Evolutionary conservation across 2,329 filamentous ascomycete species (phyloP).

Genomic region (Xylariaceae sp.): DNA sequence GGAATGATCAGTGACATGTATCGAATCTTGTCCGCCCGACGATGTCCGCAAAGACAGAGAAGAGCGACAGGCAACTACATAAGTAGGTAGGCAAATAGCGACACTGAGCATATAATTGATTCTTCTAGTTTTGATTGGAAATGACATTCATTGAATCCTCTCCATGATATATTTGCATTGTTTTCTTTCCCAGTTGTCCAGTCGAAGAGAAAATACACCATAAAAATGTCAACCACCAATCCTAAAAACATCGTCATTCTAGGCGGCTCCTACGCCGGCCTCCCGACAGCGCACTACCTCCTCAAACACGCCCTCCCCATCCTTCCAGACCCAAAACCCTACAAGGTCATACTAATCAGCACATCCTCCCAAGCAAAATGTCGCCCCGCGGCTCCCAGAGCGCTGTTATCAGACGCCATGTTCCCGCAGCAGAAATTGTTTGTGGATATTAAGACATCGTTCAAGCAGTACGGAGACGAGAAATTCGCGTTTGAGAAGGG

Average conservation of each 20-base stretch:
- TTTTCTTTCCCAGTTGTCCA: background rate
- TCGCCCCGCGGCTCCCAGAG: slow-evolving; percentile 43
- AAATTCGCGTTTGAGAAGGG: slow-evolving; percentile 42
- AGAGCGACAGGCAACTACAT: too few relatives aligned
- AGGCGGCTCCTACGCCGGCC: slow-evolving; percentile 50
- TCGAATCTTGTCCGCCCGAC: too few relatives aligned
- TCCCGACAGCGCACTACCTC: slow-evolving; percentile 50
- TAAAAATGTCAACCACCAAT: background rate
- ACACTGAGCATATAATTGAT: too few relatives aligned
- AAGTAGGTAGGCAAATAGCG: too few relatives aligned
- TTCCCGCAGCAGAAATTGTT: slow-evolving; percentile 45
- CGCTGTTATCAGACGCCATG: slow-evolving; percentile 41
- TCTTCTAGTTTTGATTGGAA: too few relatives aligned
- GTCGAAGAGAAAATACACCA: background rate
- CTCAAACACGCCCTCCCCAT: slow-evolving; percentile 48
- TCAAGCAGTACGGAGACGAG: slow-evolving; percentile 35
- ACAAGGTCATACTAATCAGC: slow-evolving; percentile 42
- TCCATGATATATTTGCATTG: background rate
- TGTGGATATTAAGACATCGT: slow-evolving; percentile 34
- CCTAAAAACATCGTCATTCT: slow-evolving; percentile 44
- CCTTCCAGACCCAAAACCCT: slow-evolving; percentile 32
- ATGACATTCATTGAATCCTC: too few relatives aligned
- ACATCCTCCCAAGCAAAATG: slow-evolving; percentile 38
- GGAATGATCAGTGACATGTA: too few relatives aligned
- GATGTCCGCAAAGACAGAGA: too few relatives aligned